Percentiles rank a stretch among this genome's conserved stretches.
phyloP scores from a whole-genome alignment of 306 rosid species.

The Malus sylvestris region DNA sequence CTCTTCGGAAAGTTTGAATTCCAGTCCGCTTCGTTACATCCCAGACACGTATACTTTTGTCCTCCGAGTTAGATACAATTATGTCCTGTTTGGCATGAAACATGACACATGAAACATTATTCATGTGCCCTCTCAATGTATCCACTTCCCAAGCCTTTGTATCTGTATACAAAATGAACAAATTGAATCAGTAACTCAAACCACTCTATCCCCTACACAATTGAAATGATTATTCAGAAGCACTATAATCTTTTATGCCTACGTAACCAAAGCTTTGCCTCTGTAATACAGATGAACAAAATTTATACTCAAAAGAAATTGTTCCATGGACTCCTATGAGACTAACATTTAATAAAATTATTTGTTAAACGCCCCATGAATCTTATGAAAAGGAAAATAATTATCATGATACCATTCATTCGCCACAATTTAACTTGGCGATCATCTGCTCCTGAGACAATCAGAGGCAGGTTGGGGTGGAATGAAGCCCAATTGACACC shows the following conservation, averaged over 20 bases:
- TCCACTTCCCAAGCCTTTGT: slow-evolving; percentile 99
- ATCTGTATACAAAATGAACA: slow-evolving; percentile 40
- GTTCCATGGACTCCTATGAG: not conserved
- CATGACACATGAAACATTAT: slow-evolving; percentile 94
- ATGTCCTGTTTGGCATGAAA: slow-evolving; percentile 95
- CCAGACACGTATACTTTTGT: slow-evolving; percentile 95
- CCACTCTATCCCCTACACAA: not conserved
- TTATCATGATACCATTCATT: slow-evolving; percentile 62
- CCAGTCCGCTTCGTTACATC: slow-evolving; percentile 93
- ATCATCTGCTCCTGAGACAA: slow-evolving; percentile 97
- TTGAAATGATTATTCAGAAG: not conserved
- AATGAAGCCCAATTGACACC: slow-evolving; percentile 98
- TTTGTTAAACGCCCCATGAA: not conserved
- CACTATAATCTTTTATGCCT: not conserved
- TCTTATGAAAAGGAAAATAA: not conserved
- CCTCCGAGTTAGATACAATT: slow-evolving; percentile 93
- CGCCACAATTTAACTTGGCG: slow-evolving; percentile 96
- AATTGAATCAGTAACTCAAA: not conserved
- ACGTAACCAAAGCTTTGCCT: not conserved
- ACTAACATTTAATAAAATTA: not conserved
- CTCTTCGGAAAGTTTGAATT: slow-evolving; percentile 89
- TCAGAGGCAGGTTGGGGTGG: slow-evolving; percentile 88
- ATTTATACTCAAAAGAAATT: not conserved
- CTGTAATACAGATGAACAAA: not conserved
- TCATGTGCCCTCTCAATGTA: slow-evolving; percentile 94